Base-by-base conservation (phyloP, 305 asterid species). In the Fraxinus paxiana region DNA sequence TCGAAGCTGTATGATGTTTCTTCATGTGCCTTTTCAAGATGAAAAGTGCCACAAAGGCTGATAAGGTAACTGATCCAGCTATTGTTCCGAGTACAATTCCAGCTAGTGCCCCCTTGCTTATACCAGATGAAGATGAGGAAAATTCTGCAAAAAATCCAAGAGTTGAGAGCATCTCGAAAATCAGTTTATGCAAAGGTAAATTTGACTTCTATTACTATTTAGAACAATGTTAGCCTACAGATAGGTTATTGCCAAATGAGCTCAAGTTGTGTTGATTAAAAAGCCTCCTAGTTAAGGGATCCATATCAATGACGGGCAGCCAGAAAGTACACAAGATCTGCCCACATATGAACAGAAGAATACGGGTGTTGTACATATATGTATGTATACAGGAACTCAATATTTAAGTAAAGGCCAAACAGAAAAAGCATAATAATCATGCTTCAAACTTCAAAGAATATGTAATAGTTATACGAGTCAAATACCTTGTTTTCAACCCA, bases 91-190 rank as follows among this genome's bases (percentile, higher is more conserved):
- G 76, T 81, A 93, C 87, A 77, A 94, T 83, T 71, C 99, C 98
- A 65, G 89, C 97, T 67, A 96, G 48, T 20, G 95, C 97, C 75
- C 98, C 98, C 85, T 87, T 93, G 92, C 97, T 93, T 83, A 93
- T 33, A 80, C 97, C 89, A 79, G 96, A 84, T n/a, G 87, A 75
- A 8, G 86, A 43, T 30, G 80, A 0, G 37, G 77, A 79, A 37
- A 86, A 51, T 17, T 79, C 99, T 96, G 98, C 63, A 90, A 89
- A 51, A 78, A 79, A 82, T 73, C 31, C 28, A 81, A 59, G 26
- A 82, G 61, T 80, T 63, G 75, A 69, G 59, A 75, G 83, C 77
- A 41, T 74, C 54, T 37, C 22, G 2, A 41, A 30, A 30, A 34
- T 69, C 30, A 79, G 48, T 77, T 26, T 67, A 26, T 12, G 51